Evolutionary conservation across 306 rosid genomes (phyloP).

Genomic region (Fagus crenata): DNA sequence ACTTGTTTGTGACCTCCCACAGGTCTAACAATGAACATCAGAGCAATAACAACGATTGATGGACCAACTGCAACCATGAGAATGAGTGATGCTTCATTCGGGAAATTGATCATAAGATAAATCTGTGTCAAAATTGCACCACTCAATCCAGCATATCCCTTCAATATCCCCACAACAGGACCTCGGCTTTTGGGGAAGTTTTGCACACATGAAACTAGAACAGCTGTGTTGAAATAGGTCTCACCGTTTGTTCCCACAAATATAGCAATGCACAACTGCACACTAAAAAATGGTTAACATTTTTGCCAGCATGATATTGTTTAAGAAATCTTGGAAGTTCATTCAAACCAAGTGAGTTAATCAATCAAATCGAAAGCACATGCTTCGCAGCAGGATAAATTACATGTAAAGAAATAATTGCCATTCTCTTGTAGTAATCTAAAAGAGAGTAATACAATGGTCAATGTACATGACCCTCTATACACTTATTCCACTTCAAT

Average conservation of each 20-base stretch:
- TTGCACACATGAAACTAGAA: constrained; percentile 64
- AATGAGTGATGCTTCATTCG: constrained; percentile 52
- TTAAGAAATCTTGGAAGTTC: background rate
- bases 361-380: background rate
- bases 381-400: background rate
- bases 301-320: constrained; percentile 1
- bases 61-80: constrained; percentile 73
- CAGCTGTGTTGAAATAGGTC: constrained; percentile 78
- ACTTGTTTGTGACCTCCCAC: constrained; percentile 50
- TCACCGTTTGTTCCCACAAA: constrained; percentile 75
- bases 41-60: constrained; percentile 46
- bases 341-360: background rate
- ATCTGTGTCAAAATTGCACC: constrained; percentile 70
- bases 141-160: constrained; percentile 72
- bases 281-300: constrained; percentile 23
- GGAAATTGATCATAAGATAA: constrained; percentile 45
- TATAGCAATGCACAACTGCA: constrained; percentile 67
- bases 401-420: background rate
- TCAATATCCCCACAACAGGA: constrained; percentile 68
- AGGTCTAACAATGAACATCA: constrained; percentile 69
- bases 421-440: background rate
- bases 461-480: background rate
- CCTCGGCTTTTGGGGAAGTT: constrained; percentile 75
- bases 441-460: background rate
- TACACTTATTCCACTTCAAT: background rate